phyloP scores from a whole-genome alignment of 2,329 filamentous ascomycete genomes.

The Waltergamsia citrina region DNA sequence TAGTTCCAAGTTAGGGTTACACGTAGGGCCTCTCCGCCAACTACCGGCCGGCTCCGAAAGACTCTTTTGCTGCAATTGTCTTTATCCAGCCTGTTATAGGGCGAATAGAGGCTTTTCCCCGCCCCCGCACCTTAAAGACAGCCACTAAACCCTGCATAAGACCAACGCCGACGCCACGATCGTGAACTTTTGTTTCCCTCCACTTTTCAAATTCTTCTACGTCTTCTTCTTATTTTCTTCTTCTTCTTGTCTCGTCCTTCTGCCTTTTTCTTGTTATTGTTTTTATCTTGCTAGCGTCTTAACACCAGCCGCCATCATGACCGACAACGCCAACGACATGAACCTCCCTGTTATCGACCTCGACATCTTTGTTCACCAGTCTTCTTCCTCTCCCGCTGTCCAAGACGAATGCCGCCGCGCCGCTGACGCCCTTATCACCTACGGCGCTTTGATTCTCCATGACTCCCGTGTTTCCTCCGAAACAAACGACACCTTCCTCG shows the following conservation, averaged over 20 bases:
- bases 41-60: no score
- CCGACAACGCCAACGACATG: constrained; percentile 24
- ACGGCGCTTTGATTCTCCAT: constrained; percentile 50
- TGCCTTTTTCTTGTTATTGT: background rate
- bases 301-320: constrained; percentile 5
- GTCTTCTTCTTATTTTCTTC: constrained; percentile 1
- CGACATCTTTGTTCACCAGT: constrained; percentile 41
- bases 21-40: no score
- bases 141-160: no score
- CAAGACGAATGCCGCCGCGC: constrained; percentile 43
- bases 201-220: background rate
- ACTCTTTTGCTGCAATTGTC: no score
- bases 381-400: constrained; percentile 30
- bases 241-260: background rate
- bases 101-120: background rate
- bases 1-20: no score
- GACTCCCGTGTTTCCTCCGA: constrained; percentile 46
- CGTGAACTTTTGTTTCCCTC: background rate
- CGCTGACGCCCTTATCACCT: constrained; percentile 46
- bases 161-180: no score
- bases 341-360: constrained; percentile 51
- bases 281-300: no score
- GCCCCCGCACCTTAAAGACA: no score
- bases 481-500: constrained; percentile 48
- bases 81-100: no score